phyloP scores from a whole-genome alignment of 176 grass and related monocot genomes.

The Oryza brachyantha region DNA sequence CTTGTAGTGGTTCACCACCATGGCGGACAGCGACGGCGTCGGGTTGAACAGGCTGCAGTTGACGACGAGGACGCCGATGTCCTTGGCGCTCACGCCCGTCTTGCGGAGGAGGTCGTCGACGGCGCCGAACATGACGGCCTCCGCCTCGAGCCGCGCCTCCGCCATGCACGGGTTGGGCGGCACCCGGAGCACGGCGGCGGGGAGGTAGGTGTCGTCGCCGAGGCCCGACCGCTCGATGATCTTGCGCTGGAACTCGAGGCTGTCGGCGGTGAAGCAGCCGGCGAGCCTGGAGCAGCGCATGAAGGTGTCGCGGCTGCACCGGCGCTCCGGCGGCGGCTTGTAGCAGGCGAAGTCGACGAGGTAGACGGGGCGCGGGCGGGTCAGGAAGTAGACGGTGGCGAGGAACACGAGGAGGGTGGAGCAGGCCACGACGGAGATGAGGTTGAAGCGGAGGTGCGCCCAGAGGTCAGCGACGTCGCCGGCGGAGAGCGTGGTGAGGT shows the following conservation, averaged over 20 bases:
- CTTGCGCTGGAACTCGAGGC: constrained; percentile 84
- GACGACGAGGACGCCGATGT: constrained; percentile 75
- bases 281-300: constrained; percentile 56
- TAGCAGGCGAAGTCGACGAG: constrained; percentile 85
- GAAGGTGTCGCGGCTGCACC: constrained; percentile 61
- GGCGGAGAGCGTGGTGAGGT: constrained; percentile 65
- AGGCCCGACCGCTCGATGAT: constrained; percentile 61
- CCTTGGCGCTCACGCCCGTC: constrained; percentile 63
- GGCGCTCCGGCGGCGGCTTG: constrained; percentile 49
- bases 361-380: constrained; percentile 60
- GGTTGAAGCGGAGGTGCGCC: constrained; percentile 68
- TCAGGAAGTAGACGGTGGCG: constrained; percentile 71
- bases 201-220: constrained; percentile 55
- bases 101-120: constrained; percentile 70
- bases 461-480: constrained; percentile 56
- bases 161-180: constrained; percentile 74
- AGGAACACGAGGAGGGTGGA: constrained; percentile 77
- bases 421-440: constrained; percentile 56
- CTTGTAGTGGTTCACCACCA: constrained; percentile 92
- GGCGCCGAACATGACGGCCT: constrained; percentile 75
- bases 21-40: constrained; percentile 67
- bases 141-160: constrained; percentile 57
- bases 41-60: constrained; percentile 55
- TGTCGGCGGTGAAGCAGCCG: constrained; percentile 51
- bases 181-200: constrained; percentile 48